Evolutionary conservation across 768 basidiomycete species (phyloP).

Genomic region (Symmetrospora coprosmae): DNA sequence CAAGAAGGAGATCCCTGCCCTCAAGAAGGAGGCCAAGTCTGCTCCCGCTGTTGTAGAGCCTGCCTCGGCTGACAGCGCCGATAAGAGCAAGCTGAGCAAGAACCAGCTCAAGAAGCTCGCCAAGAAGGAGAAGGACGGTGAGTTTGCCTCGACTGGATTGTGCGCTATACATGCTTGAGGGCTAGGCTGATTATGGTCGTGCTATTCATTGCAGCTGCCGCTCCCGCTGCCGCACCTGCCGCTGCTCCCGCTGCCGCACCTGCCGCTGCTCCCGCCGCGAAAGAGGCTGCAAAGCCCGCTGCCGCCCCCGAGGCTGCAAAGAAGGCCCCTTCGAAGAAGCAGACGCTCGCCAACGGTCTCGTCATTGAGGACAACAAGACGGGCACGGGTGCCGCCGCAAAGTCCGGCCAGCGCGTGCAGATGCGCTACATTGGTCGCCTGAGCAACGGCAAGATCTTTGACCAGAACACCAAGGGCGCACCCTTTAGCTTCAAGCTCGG

Average conservation of each 20-base stretch:
- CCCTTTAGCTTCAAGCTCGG: constrained; percentile 63
- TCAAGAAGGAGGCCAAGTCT: constrained; percentile 14
- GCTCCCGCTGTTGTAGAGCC: constrained; percentile 7
- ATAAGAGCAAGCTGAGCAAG: constrained; percentile 25
- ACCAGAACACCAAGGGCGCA: constrained; percentile 58
- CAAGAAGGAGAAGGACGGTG: constrained; percentile 21
- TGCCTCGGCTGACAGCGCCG: constrained; percentile 21
- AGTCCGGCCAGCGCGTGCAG: constrained; percentile 62
- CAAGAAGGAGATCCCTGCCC: neutral
- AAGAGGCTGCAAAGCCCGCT: constrained; percentile 28
- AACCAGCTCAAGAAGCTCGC: constrained; percentile 26
- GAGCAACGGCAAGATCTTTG: constrained; percentile 47
- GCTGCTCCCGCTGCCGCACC: constrained; percentile 1
- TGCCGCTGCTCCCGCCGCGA: constrained; percentile 1
- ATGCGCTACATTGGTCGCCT: constrained; percentile 94
- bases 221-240: neutral
- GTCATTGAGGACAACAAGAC: constrained; percentile 60
- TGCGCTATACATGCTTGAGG: no score
- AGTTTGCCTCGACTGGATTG: no score
- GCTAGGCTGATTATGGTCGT: neutral
- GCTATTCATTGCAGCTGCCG: neutral
- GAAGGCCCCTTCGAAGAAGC: constrained; percentile 39
- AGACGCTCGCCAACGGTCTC: constrained; percentile 53
- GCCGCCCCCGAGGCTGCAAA: constrained; percentile 31
- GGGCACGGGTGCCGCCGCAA: constrained; percentile 72